These are phyloP conservation scores for Lactarius sp. DNA, from an alignment of 768 basidiomycete genomes.

Conservation along the genomic window DNA sequence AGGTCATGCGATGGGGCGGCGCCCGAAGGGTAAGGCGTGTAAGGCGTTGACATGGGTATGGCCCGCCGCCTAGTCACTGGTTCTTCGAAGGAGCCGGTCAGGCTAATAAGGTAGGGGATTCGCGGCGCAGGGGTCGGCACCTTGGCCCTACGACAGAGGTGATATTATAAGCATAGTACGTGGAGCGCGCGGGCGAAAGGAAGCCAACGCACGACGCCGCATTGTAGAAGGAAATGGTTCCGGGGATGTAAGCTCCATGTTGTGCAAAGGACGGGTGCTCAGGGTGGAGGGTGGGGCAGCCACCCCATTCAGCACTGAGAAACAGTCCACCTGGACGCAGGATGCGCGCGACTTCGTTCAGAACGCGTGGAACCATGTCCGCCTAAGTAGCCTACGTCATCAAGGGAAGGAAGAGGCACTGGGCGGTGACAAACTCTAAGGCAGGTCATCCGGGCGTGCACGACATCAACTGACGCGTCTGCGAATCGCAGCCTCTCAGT, in stretches of 20 bases:
- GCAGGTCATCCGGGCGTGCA: conserved; percentile 57
- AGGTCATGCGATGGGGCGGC: not conserved
- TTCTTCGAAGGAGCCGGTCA: conserved; percentile 9
- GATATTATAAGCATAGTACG: not conserved
- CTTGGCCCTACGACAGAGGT: not conserved
- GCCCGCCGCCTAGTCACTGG: conserved; percentile 18
- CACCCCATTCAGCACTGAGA: conserved; percentile 57
- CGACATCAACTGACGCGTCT: conserved; percentile 54
- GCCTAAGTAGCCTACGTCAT: conserved; percentile 40
- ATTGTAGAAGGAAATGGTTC: conserved; percentile 12
- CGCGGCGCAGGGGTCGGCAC: conserved; percentile 15
- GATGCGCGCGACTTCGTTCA: conserved; percentile 57
- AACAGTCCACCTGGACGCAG: conserved; percentile 70
- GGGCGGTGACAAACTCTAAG: conserved; percentile 50
- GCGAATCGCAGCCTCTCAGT: conserved; percentile 45
- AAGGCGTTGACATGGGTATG: conserved; percentile 15
- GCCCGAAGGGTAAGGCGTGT: not conserved
- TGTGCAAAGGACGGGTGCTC: conserved; percentile 10
- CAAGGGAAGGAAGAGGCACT: not conserved
- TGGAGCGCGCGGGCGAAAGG: not conserved
- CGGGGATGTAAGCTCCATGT: conserved; percentile 8
- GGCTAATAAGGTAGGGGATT: conserved; percentile 11
- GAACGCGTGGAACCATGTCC: conserved; percentile 45
- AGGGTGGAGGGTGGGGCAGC: conserved; percentile 32
- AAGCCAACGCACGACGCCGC: conserved; percentile 6